Base-by-base conservation (phyloP, 805 yeast species). In the Monosporozyma solicola region DNA sequence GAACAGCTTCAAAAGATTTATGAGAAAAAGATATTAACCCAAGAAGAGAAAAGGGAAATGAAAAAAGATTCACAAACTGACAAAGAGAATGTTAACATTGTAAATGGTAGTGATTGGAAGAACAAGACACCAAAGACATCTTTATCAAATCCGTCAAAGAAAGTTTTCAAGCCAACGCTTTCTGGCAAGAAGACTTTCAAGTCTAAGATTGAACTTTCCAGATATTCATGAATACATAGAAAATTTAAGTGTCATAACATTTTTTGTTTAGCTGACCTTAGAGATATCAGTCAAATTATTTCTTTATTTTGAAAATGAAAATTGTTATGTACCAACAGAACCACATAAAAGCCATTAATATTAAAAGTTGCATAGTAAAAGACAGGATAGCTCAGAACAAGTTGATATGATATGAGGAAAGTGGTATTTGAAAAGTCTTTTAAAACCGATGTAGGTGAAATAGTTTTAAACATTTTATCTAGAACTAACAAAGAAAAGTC, bases 1-100 rank as follows among this genome's bases (percentile, higher is more conserved):
- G 52, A 50, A 4, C 72, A 72, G 55, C 61, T 78, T 44, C 60
- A 61, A 20, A 63, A 59, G 41, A 64, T 75, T 9, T 78, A 77
- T 57, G 50, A 61, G 1, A 68, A 68, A 53, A 69, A 61, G 53
- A 64, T 66, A 33, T 51, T 67, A 32, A 24, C 41, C 29, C 20
- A 15, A 13, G 20, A 22, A 16, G 45, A 48, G 11, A 48, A 49
- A 60, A 60, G 20, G 64, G 56, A 41, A 62, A 73, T 10, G 77
- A 76, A 56, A 48, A 59, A 1, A 66, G 66, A 50, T 32, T 32
- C 39, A 35, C 16, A 35, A 13, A 2, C 15, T 35, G n/a, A 35
- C 15, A 35, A 35, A 35, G 39, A 15, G n/a, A 35, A 35, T 64
- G 59, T 48, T 60, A 57, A 41, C 48, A 58, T 41, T n/a, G 48